Evolutionary conservation across 2,329 filamentous ascomycete genomes (phyloP), one percentile per base, ranked within the genome.

Genomic region (Cyphellophora europaea): DNA sequence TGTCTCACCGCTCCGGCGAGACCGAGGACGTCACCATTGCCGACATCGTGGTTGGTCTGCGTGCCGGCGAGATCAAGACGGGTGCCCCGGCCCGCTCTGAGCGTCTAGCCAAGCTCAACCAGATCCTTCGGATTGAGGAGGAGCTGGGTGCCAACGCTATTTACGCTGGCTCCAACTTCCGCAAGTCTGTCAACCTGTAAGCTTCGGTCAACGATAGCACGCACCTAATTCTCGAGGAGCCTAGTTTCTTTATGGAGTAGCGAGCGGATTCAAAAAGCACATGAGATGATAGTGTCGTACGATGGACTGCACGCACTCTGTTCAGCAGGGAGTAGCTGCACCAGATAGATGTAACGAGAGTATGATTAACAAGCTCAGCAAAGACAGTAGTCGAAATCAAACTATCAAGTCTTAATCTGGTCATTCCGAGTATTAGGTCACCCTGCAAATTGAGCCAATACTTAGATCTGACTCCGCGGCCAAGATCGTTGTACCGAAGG

Each of bases 21-120:
- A 98, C 91, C 42, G 91, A 96, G 72, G 91, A 98, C 71, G 91
- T 98, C 55, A 98, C 91, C 67, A 98, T 98, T 63, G 82, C 91
- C 53, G 91, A 98, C 62, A 91, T 98, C 53, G 87, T 88, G 49
- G 91, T 98, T 53, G 91, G 91, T 72, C 84, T 98, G 59, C 85
- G 91, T 55, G 72, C 88, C 55, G 91, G 91, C 52, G 86, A 98
- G 77, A 96, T 98, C 79, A 95, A 95, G 85, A 93, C 88, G 49
- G 88, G 88, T 77, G 89, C 89, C 46, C 91, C 91, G 53, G 83
- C 82, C 61, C 82, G 91, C 58, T 95, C 89, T 53, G 91, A 98
- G 78, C 88, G 91, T 74, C 77, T 96, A 52, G 91, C 91, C 66
- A 98, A 98, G 79, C 84, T 98, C 62, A 98, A 98, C 83, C 91